phyloP scores from a whole-genome alignment of 176 grass and related monocot species.

The Areca catechu region DNA sequence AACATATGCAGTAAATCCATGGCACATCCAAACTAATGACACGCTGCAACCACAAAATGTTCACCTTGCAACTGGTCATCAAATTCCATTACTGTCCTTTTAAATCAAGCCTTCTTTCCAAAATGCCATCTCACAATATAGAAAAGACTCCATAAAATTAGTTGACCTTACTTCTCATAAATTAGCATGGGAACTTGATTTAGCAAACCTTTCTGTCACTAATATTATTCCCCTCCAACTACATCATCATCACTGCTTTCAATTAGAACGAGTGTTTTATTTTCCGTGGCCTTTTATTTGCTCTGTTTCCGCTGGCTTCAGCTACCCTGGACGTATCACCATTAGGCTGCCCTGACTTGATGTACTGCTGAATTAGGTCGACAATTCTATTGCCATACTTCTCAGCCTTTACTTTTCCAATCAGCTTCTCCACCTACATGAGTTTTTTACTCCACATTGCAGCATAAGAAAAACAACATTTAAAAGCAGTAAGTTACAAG shows the following conservation, averaged over 20 bases:
- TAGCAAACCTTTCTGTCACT: too few relatives aligned
- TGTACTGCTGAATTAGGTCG: conserved; percentile 33
- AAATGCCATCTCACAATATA: too few relatives aligned
- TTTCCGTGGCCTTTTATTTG: conserved; percentile 46
- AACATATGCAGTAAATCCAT: too few relatives aligned
- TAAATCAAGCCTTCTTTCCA: too few relatives aligned
- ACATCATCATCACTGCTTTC: conserved; percentile 63
- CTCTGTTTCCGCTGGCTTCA: conserved; percentile 11
- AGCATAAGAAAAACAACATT: not conserved
- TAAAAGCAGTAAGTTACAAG: conserved; percentile 2
- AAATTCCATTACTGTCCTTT: too few relatives aligned
- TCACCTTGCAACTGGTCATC: too few relatives aligned
- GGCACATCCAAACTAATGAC: too few relatives aligned
- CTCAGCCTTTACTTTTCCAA: conserved; percentile 69
- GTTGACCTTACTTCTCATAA: too few relatives aligned
- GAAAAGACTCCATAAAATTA: too few relatives aligned
- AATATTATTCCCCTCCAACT: too few relatives aligned
- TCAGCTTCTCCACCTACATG: conserved; percentile 64
- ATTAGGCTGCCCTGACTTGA: conserved; percentile 13
- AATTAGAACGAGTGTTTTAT: conserved; percentile 45
- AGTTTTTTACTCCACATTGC: not conserved
- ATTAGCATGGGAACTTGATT: too few relatives aligned
- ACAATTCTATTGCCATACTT: conserved; percentile 67
- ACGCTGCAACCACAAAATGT: too few relatives aligned
- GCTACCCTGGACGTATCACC: not conserved